These are phyloP conservation scores for Stygiomarasmius scandens DNA, from an alignment of 1,284 basidiomycete genomes.

Conservation along the genomic window DNA sequence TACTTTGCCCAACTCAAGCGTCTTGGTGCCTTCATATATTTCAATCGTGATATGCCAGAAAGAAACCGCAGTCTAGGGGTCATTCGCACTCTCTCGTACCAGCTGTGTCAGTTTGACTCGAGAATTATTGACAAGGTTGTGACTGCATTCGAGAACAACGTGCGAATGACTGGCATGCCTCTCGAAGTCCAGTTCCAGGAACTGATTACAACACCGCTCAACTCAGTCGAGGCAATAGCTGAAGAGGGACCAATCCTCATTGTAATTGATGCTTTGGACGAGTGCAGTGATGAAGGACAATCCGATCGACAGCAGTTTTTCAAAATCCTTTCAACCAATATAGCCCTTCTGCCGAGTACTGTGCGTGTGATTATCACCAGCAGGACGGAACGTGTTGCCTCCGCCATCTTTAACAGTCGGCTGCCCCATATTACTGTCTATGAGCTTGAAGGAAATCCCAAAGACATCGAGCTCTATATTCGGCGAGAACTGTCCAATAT, in stretches of 20 bases:
- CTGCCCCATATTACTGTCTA: background rate
- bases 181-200: background rate
- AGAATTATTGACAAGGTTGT: background rate
- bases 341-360: background rate
- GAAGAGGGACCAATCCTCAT: conserved; percentile 15
- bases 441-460: background rate
- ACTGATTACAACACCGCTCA: background rate
- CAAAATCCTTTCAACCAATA: background rate
- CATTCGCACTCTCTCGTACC: conserved; percentile 20
- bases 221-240: background rate
- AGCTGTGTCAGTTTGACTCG: conserved; percentile 18
- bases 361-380: conserved; percentile 4
- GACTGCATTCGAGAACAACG: background rate
- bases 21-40: conserved; percentile 21
- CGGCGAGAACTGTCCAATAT: too few species aligned
- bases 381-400: too few species aligned
- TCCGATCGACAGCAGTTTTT: background rate
- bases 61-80: conserved; percentile 14
- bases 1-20: conserved; percentile 5
- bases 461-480: conserved; percentile 1
- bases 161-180: background rate
- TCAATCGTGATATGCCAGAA: conserved; percentile 11
- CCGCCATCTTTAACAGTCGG: background rate
- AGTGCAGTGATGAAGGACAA: conserved; percentile 17
- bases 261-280: conserved; percentile 27